These are phyloP conservation scores for Diplotaxis tenuifolia DNA, from an alignment of 345 rosid species.

Conservation along the genomic window DNA sequence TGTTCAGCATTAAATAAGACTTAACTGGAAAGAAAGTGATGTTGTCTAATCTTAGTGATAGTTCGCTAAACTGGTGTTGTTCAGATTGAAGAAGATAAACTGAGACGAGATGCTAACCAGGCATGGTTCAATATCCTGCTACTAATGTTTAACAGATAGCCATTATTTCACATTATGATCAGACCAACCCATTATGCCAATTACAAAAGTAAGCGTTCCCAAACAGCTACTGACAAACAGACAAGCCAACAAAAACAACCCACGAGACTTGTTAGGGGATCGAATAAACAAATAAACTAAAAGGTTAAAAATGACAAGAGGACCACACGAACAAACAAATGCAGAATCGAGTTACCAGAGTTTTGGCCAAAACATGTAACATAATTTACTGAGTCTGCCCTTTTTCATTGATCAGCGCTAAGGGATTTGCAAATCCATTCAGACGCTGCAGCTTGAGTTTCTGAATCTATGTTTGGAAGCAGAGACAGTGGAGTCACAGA, in stretches of 20 bases:
- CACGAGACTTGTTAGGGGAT: constrained; percentile 1
- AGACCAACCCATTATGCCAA: neutral
- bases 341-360: constrained; percentile 23
- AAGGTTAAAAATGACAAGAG: constrained; percentile 22
- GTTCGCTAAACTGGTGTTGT: too few species aligned
- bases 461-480: constrained; percentile 33
- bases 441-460: constrained; percentile 45
- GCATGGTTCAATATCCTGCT: neutral
- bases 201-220: constrained; percentile 24
- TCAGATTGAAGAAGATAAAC: neutral
- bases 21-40: neutral
- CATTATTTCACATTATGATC: neutral
- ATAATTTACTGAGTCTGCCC: constrained; percentile 29
- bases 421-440: constrained; percentile 64
- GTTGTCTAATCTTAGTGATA: too few species aligned
- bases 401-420: constrained; percentile 40
- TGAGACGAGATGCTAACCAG: neutral
- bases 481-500: constrained; percentile 66
- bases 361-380: constrained; percentile 23
- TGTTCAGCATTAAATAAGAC: neutral
- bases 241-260: constrained; percentile 28
- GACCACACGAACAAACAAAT: constrained; percentile 35
- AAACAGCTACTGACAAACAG: constrained; percentile 32
- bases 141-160: neutral
- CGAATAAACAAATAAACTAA: constrained; percentile 9